A percentile compares a stretch with the other conserved stretches of the same genome.
Conservation (phyloP, 1,284 basidiomycete genomes). For the Microbotryum silenes-acaulis region DNA sequence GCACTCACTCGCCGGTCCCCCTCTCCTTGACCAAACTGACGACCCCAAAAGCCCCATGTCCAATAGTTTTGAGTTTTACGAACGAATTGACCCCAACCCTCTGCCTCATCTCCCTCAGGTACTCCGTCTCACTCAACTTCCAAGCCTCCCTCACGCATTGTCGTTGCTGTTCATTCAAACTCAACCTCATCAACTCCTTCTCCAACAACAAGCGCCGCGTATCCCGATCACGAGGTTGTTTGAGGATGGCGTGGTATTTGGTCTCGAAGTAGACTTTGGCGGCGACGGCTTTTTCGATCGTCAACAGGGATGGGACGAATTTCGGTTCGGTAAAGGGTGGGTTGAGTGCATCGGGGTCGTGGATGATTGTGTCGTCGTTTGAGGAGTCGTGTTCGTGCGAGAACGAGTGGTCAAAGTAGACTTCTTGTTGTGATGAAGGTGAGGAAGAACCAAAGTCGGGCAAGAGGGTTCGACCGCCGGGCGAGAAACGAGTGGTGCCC, state of each 20-base stretch:
- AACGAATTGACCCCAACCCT: conserved; percentile 80
- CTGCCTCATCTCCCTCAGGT: conserved; percentile 71
- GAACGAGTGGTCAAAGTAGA: neutral
- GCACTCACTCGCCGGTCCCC: conserved; percentile 52
- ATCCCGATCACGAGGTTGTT: conserved; percentile 60
- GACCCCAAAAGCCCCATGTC: conserved; percentile 94
- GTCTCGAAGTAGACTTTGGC: conserved; percentile 95
- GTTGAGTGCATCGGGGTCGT: conserved; percentile 1
- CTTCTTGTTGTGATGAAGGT: conserved; percentile 5
- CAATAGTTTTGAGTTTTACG: conserved; percentile 85
- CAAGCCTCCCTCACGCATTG: conserved; percentile 64
- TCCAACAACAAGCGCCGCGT: conserved; percentile 77
- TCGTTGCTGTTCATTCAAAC: conserved; percentile 62
- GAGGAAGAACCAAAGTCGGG: neutral
- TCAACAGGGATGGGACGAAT: conserved; percentile 72
- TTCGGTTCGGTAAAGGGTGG: neutral
- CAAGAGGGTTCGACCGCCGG: neutral
- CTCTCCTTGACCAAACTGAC: conserved; percentile 83
- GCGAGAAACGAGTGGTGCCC: conserved; percentile 14
- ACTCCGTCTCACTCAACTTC: conserved; percentile 78
- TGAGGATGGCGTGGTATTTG: conserved; percentile 79
- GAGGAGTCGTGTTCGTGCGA: neutral
- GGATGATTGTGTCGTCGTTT: neutral
- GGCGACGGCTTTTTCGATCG: conserved; percentile 86
- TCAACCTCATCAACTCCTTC: conserved; percentile 68